phyloP scores from a whole-genome alignment of 1,139 yeast species.

The Torulaspora pretoriensis region DNA sequence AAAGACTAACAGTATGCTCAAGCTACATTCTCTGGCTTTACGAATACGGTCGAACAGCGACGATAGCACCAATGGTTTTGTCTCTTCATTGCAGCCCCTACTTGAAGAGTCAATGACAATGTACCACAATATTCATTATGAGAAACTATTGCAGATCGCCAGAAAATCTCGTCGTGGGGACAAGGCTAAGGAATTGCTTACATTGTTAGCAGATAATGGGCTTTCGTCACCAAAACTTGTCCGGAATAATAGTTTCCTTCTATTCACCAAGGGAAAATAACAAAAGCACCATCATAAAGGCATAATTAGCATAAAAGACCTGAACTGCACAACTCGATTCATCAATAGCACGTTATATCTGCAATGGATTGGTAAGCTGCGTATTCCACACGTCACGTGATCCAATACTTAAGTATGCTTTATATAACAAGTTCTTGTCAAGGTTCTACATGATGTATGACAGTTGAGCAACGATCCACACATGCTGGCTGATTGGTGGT shows the following conservation, averaged over 20 bases:
- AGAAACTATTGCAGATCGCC: conserved; percentile 29
- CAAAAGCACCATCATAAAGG: too few species aligned
- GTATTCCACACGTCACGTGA: too few species aligned
- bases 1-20: conserved; percentile 1
- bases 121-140: conserved; percentile 25
- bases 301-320: not conserved
- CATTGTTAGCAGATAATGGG: conserved; percentile 15
- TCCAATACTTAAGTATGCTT: too few species aligned
- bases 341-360: too few species aligned
- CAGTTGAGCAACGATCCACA: not conserved
- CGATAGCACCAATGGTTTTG: conserved; percentile 5
- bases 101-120: conserved; percentile 23
- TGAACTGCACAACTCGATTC: too few species aligned
- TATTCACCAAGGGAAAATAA: conserved; percentile 11
- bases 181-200: conserved; percentile 13
- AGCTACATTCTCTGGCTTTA: conserved; percentile 9
- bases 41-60: conserved; percentile 3
- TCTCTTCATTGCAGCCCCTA: conserved; percentile 21
- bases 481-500: conserved; percentile 7
- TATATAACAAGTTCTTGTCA: not conserved
- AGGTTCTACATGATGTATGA: not conserved
- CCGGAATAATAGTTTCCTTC: conserved; percentile 16
- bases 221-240: conserved; percentile 17
- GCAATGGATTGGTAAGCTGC: too few species aligned
- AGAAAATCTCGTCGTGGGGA: conserved; percentile 10